Conservation (phyloP, 2,329 filamentous ascomycete genomes). For the Aspergillus pseudonomiae region DNA sequence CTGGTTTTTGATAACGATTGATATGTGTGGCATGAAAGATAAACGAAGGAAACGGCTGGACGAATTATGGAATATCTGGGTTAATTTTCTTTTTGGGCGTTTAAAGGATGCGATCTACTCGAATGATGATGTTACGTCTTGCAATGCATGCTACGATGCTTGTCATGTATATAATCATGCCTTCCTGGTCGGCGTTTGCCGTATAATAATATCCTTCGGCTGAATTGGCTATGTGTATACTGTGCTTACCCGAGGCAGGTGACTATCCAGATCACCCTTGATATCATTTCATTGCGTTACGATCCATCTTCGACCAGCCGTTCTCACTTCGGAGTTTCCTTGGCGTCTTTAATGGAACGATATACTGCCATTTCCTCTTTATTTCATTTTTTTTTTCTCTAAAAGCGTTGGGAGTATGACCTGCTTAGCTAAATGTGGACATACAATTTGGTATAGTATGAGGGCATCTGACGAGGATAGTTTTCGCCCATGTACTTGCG, state of each 20-base stretch:
- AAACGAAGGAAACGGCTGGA: conserved; percentile 12
- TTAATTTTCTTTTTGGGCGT: background rate
- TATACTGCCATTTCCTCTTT: background rate
- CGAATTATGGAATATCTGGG: background rate
- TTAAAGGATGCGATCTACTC: background rate
- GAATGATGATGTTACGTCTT: conserved; percentile 1
- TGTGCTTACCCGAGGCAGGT: background rate
- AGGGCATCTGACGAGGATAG: background rate
- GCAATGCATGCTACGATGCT: background rate
- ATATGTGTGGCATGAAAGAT: conserved; percentile 14
- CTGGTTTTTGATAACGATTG: conserved; percentile 20
- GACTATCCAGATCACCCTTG: background rate
- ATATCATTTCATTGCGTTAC: background rate
- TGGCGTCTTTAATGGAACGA: background rate
- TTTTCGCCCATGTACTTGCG: background rate
- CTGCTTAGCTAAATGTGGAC: background rate
- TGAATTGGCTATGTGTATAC: background rate
- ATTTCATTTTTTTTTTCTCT: background rate
- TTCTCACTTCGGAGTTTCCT: background rate
- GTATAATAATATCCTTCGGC: background rate
- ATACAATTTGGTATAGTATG: background rate
- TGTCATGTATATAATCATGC: conserved; percentile 7
- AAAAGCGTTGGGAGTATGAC: background rate
- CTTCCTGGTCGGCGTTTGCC: background rate
- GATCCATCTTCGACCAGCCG: background rate